Conservation (phyloP, 2,329 filamentous ascomycete genomes). For the Ambrosiella xylebori region DNA sequence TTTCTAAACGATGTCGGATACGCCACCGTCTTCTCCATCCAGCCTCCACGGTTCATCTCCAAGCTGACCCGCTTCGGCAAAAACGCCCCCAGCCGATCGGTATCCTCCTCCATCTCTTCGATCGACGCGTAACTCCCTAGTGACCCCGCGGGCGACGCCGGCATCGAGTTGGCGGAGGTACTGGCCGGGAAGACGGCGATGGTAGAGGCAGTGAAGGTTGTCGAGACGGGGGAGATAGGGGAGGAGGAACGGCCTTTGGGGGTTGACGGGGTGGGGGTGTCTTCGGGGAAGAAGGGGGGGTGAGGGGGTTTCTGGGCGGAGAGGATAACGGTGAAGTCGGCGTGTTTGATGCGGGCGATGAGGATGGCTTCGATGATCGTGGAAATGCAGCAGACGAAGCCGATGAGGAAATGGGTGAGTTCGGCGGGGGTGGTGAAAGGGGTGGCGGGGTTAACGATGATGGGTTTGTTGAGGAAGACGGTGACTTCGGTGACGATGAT, state of each 20-base stretch:
- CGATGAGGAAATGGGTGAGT: background rate
- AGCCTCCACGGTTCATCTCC: background rate
- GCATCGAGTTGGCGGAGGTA: background rate
- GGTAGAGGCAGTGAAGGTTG: background rate
- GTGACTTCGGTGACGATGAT: background rate
- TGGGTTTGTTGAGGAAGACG: background rate
- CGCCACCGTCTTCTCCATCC: background rate
- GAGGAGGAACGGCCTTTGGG: background rate
- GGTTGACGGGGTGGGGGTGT: background rate
- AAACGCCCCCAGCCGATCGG: slow-evolving; percentile 1
- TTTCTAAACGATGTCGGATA: slow-evolving; percentile 3
- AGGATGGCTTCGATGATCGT: background rate
- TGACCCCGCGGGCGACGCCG: background rate
- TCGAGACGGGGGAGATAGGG: background rate
- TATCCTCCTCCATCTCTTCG: background rate
- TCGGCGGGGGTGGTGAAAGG: background rate
- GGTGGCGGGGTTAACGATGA: background rate
- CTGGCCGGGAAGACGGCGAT: background rate
- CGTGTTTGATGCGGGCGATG: background rate
- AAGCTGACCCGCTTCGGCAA: background rate
- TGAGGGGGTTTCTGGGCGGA: background rate
- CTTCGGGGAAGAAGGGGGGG: background rate
- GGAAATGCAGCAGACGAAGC: background rate
- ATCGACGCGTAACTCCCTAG: background rate
- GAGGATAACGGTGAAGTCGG: slow-evolving; percentile 1